Conservation (phyloP, 2,329 filamentous ascomycete genomes). For the Hymenoscyphus repandus region DNA sequence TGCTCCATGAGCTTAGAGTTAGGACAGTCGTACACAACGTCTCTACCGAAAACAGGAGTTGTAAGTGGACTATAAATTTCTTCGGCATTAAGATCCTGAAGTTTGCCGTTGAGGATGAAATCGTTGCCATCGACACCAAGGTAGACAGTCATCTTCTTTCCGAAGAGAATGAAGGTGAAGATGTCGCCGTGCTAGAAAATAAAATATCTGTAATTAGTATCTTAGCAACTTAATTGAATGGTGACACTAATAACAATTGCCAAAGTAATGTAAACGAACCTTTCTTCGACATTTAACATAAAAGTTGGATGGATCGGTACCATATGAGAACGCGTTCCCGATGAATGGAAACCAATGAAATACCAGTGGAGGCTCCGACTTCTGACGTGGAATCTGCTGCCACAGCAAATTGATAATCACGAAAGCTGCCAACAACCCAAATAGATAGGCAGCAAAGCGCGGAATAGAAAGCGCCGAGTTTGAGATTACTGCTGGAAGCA, state of each 20-base stretch:
- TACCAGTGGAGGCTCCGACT: not conserved
- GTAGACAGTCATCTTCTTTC: slow-evolving; percentile 80
- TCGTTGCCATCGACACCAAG: slow-evolving; percentile 78
- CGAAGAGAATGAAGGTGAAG: slow-evolving; percentile 81
- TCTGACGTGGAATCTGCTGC: not conserved
- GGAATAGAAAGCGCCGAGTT: too few species aligned
- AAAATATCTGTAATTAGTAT: too few species aligned
- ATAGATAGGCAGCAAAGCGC: too few species aligned
- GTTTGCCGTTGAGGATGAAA: slow-evolving; percentile 83
- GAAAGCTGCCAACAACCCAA: too few species aligned
- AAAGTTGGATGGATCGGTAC: not conserved
- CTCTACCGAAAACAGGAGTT: slow-evolving; percentile 66
- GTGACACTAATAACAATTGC: too few species aligned
- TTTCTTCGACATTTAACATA: not conserved
- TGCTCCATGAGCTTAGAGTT: slow-evolving; percentile 91
- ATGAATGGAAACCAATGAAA: slow-evolving; percentile 1
- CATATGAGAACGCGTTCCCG: not conserved
- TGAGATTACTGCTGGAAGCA: too few species aligned
- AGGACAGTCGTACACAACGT: slow-evolving; percentile 84
- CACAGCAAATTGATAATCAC: too few species aligned
- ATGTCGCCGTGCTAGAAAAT: slow-evolving; percentile 67
- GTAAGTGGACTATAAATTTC: slow-evolving; percentile 77
- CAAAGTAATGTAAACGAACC: too few species aligned
- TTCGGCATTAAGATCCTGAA: slow-evolving; percentile 80
- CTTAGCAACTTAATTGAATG: too few species aligned